Evolutionary conservation across 1,284 basidiomycete species (phyloP).

Genomic region (Ustilago lituana): DNA sequence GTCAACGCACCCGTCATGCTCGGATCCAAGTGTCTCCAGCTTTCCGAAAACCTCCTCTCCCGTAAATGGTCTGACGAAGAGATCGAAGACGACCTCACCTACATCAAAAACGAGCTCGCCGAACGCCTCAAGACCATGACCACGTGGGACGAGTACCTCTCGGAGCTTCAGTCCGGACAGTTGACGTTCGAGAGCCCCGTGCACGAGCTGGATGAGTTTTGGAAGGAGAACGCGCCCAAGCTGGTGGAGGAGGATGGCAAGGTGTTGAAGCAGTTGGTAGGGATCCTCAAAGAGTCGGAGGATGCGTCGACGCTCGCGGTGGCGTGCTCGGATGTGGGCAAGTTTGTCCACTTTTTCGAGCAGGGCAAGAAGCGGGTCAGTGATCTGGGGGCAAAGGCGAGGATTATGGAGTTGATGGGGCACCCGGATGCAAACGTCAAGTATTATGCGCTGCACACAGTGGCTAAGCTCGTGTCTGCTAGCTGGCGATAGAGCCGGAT

Average conservation of each 20-base stretch:
- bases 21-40: constrained; percentile 84
- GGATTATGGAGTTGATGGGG: constrained; percentile 93
- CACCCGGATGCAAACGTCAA: constrained; percentile 87
- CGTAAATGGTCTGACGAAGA: constrained; percentile 92
- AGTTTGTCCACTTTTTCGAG: constrained; percentile 61
- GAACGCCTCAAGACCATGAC: constrained; percentile 86
- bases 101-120: constrained; percentile 82
- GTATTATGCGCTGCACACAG: constrained; percentile 78
- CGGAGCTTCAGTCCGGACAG: constrained; percentile 88
- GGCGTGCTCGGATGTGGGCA: constrained; percentile 61
- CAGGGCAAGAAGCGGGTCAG: constrained; percentile 72
- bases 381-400: constrained; percentile 84
- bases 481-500: constrained; percentile 58
- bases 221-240: constrained; percentile 90
- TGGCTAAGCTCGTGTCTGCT: constrained; percentile 56
- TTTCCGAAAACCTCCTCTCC: constrained; percentile 81
- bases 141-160: constrained; percentile 94
- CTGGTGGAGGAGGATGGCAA: constrained; percentile 91
- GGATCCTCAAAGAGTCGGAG: constrained; percentile 60
- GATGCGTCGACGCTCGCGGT: constrained; percentile 58
- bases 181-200: constrained; percentile 89
- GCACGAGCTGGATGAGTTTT: constrained; percentile 95
- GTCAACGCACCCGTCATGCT: constrained; percentile 92
- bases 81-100: constrained; percentile 88
- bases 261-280: constrained; percentile 87